Conservation (phyloP, 2,329 filamentous ascomycete genomes). For the Fusarium sp. region DNA sequence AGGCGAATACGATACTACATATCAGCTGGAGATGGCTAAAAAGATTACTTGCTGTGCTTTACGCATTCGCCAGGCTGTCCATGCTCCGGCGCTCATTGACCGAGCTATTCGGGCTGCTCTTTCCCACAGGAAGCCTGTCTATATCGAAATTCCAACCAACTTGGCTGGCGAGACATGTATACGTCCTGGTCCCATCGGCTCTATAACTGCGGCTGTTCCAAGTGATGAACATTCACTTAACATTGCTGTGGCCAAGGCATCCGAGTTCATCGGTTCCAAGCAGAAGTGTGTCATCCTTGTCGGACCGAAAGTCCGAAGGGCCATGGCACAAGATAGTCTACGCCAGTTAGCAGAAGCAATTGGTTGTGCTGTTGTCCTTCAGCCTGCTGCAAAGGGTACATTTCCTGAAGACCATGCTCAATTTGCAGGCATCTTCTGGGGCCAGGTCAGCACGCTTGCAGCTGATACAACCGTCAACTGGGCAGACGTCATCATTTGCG, state of each 20-base stretch:
- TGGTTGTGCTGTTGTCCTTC: neutral
- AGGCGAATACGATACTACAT: neutral
- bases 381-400: neutral
- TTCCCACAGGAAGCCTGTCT: neutral
- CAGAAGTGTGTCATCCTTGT: neutral
- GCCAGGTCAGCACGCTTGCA: neutral
- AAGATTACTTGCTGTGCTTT: neutral
- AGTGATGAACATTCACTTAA: neutral
- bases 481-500: neutral
- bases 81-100: neutral
- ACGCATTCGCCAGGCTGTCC: neutral
- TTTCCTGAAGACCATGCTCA: neutral
- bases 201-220: neutral
- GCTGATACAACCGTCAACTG: neutral
- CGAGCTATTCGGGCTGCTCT: neutral
- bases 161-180: neutral
- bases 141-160: neutral
- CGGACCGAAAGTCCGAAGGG: neutral
- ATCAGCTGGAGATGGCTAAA: neutral
- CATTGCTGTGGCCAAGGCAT: neutral
- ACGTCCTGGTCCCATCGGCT: neutral
- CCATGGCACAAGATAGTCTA: neutral
- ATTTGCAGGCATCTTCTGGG: neutral
- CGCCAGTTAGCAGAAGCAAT: neutral
- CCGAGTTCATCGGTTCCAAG: neutral